phyloP scores from a whole-genome alignment of 202 grass and related monocot species.

The Schoenoplectus tabernaemontani region DNA sequence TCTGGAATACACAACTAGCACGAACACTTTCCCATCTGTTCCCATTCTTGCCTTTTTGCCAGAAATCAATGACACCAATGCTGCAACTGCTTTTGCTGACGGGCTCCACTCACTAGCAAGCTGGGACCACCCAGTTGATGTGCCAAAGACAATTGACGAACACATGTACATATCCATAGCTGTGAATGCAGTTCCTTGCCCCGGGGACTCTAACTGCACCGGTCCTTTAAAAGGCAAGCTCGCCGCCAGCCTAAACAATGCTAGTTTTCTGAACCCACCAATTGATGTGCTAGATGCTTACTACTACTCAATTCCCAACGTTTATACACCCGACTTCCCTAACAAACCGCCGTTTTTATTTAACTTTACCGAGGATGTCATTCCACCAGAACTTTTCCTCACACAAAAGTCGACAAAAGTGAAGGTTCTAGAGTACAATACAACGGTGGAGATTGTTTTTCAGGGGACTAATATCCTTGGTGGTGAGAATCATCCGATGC shows the following conservation, averaged over 20 bases:
- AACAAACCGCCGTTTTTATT: conserved; percentile 3
- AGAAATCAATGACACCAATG: conserved; percentile 4
- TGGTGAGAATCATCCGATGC: conserved; percentile 61
- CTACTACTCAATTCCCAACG: conserved; percentile 6
- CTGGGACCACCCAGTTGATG: conserved; percentile 33
- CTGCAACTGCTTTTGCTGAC: conserved; percentile 26
- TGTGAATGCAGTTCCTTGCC: conserved; percentile 31
- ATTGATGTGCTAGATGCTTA: conserved; percentile 27
- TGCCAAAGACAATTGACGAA: conserved; percentile 35
- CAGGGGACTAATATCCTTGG: conserved; percentile 34
- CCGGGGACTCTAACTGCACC: not conserved
- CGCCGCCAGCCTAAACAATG: conserved; percentile 60
- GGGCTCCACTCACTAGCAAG: conserved; percentile 36
- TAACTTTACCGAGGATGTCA: conserved; percentile 24
- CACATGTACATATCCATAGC: conserved; percentile 41
- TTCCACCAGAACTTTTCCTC: not conserved
- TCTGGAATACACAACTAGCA: conserved; percentile 29
- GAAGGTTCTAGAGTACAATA: conserved; percentile 46
- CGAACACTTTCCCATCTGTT: not conserved
- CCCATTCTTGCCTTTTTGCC: conserved; percentile 28
- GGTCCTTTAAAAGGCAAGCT: not conserved
- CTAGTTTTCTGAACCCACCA: conserved; percentile 17
- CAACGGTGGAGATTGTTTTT: conserved; percentile 56
- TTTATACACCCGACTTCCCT: conserved; percentile 18
- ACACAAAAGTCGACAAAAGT: conserved; percentile 32